These are phyloP conservation scores for Colletotrichum costaricense DNA, from an alignment of 2,329 filamentous ascomycete genomes.

Conservation along the genomic window DNA sequence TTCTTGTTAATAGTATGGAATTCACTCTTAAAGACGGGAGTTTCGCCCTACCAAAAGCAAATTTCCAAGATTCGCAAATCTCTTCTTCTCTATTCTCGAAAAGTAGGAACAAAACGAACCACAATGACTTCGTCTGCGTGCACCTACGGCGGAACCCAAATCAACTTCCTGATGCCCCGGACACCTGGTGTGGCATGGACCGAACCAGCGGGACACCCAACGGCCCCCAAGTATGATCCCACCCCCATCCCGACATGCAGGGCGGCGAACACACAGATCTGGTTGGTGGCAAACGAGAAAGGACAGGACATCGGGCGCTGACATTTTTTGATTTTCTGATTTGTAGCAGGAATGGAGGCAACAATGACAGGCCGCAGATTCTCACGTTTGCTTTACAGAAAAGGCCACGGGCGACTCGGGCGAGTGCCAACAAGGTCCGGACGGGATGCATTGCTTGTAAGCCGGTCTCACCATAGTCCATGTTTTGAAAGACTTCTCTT, in stretches of 20 bases:
- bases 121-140: neutral
- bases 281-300: neutral
- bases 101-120: neutral
- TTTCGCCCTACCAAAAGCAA: neutral
- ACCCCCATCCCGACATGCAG: neutral
- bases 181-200: constrained; percentile 1
- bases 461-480: constrained; percentile 24
- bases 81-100: neutral
- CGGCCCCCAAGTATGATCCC: constrained; percentile 19
- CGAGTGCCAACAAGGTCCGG: constrained; percentile 45
- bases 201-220: neutral
- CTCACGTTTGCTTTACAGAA: constrained; percentile 44
- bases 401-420: constrained; percentile 44
- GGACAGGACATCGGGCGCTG: constrained; percentile 1
- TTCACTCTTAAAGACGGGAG: constrained; percentile 7
- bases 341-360: neutral
- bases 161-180: constrained; percentile 28
- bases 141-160: constrained; percentile 15
- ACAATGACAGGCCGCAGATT: constrained; percentile 10
- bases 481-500: neutral
- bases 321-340: neutral
- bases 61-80: neutral
- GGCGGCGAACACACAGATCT: neutral
- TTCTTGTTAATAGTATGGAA: neutral
- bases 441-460: constrained; percentile 47